A percentile compares a stretch with the other conserved stretches of the same genome.
These are phyloP conservation scores for Microcera coccophila DNA, from an alignment of 2,329 filamentous ascomycete genomes.

Conservation along the genomic window DNA sequence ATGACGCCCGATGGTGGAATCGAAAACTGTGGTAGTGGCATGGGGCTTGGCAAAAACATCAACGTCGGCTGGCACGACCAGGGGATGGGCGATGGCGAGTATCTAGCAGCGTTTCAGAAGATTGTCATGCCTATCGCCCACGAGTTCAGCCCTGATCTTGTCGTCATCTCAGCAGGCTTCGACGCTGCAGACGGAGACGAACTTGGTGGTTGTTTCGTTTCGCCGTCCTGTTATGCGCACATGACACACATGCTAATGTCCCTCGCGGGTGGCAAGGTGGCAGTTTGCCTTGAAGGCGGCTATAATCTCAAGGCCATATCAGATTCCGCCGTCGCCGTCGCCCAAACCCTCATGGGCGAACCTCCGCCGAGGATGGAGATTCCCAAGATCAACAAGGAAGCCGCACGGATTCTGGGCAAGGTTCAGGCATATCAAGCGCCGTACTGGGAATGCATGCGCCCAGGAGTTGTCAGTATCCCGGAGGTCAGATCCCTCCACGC, in stretches of 20 bases:
- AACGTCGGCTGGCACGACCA: conserved; percentile 66
- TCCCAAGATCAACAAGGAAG: conserved; percentile 55
- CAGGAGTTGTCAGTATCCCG: conserved; percentile 55
- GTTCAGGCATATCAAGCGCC: conserved; percentile 60
- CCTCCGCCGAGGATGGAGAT: conserved; percentile 64
- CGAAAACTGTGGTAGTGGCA: conserved; percentile 54
- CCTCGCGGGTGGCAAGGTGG: conserved; percentile 80
- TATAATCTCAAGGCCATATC: conserved; percentile 95
- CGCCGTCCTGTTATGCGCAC: conserved; percentile 87
- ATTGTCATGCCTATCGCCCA: conserved; percentile 94
- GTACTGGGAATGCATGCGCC: conserved; percentile 87
- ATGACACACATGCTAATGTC: conserved; percentile 99
- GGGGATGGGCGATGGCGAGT: conserved; percentile 93
- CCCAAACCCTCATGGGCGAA: conserved; percentile 90
- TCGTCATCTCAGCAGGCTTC: conserved; percentile 93
- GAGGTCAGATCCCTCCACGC: conserved; percentile 51
- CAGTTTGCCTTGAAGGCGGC: conserved; percentile 90
- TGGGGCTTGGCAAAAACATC: conserved; percentile 58
- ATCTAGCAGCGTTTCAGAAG: conserved; percentile 92
- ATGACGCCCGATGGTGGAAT: conserved; percentile 58
- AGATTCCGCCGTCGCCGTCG: conserved; percentile 85
- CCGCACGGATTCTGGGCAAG: conserved; percentile 52
- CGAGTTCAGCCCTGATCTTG: conserved; percentile 90
- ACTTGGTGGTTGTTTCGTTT: conserved; percentile 87
- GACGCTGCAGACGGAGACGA: conserved; percentile 93